phyloP scores from a whole-genome alignment of 345 rosid species.

The Capsella bursapastoris region DNA sequence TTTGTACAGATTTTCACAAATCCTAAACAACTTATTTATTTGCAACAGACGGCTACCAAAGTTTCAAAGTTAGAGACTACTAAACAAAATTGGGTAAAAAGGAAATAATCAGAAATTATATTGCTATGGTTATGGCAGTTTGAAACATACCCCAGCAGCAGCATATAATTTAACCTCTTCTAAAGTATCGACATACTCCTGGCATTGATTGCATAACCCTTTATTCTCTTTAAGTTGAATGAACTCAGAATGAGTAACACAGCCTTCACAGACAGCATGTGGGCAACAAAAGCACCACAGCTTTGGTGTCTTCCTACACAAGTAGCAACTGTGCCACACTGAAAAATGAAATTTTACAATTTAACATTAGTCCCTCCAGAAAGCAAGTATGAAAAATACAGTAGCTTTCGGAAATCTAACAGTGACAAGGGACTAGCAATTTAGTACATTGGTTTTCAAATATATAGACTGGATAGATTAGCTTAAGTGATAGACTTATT shows the following conservation, averaged over 20 bases:
- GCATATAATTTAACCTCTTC: constrained; percentile 37
- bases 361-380: constrained; percentile 14
- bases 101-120: constrained; percentile 9
- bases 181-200: constrained; percentile 26
- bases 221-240: constrained; percentile 25
- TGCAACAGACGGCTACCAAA: constrained; percentile 3
- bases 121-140: background rate
- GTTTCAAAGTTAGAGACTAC: constrained; percentile 4
- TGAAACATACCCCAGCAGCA: constrained; percentile 41
- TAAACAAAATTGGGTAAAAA: constrained; percentile 8
- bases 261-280: constrained; percentile 36
- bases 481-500: background rate
- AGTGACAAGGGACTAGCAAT: constrained; percentile 10
- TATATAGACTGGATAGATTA: background rate
- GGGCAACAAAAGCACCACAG: constrained; percentile 41
- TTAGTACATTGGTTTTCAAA: background rate
- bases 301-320: constrained; percentile 41
- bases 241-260: constrained; percentile 35
- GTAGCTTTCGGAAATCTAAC: constrained; percentile 2
- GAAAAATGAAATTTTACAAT: constrained; percentile 22
- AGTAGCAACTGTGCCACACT: constrained; percentile 46
- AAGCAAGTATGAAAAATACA: background rate
- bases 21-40: constrained; percentile 8
- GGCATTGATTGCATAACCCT: constrained; percentile 43
- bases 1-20: background rate